A percentile compares a stretch with the other conserved stretches of the same genome.
These are phyloP conservation scores for Amylocystis lapponica DNA, from an alignment of 768 basidiomycete genomes.

Conservation along the genomic window DNA sequence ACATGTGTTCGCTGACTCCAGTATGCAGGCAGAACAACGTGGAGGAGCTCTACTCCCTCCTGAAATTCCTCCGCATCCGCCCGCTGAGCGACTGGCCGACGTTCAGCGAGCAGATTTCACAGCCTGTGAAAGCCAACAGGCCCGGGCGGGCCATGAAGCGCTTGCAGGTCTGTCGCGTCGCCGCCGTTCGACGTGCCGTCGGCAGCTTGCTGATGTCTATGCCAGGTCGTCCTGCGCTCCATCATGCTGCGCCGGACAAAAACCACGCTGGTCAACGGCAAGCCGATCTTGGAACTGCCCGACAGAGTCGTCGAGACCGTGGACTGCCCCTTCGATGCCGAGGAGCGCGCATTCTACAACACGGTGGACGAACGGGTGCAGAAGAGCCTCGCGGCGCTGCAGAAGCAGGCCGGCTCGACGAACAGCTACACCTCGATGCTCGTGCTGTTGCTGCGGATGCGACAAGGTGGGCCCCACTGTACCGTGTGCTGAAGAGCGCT, in stretches of 20 bases:
- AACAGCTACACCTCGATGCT: conserved; percentile 67
- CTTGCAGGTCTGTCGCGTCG: conserved; percentile 50
- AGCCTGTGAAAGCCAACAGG: conserved; percentile 69
- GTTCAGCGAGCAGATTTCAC: conserved; percentile 75
- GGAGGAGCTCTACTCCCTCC: conserved; percentile 81
- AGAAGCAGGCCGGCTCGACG: conserved; percentile 42
- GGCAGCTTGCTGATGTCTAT: no score
- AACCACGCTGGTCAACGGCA: conserved; percentile 65
- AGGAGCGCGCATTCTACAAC: conserved; percentile 77
- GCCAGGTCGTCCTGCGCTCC: conserved; percentile 70
- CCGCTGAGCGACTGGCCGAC: conserved; percentile 75
- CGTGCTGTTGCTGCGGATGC: conserved; percentile 69
- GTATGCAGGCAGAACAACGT: conserved; percentile 76
- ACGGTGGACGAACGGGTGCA: conserved; percentile 37
- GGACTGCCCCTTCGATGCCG: conserved; percentile 68
- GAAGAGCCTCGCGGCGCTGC: conserved; percentile 54
- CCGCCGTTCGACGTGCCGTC: background rate
- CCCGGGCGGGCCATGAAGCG: conserved; percentile 73
- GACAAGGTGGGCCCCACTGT: conserved; percentile 82
- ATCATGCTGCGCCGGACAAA: conserved; percentile 91
- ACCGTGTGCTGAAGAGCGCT: background rate
- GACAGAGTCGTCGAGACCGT: conserved; percentile 64
- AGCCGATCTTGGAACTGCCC: conserved; percentile 78
- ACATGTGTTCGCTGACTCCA: background rate
- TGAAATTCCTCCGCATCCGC: conserved; percentile 81